Evolutionary conservation across 2,329 filamentous ascomycete genomes (phyloP).

Genomic region (Claviceps sp.): DNA sequence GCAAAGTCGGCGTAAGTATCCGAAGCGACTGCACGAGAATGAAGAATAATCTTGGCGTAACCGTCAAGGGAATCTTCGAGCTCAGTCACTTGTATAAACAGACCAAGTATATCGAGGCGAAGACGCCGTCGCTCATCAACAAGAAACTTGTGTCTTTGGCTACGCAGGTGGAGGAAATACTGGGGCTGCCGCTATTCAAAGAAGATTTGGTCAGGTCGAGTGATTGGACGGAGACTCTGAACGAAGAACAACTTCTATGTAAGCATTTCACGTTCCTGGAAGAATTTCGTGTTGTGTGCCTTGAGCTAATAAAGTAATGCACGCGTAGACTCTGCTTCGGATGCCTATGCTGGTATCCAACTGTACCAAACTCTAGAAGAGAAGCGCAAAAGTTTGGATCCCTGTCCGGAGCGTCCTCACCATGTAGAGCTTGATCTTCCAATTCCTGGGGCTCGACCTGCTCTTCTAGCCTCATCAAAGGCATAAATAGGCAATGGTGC

Average conservation of each 20-base stretch:
- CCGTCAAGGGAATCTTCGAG: constrained; percentile 59
- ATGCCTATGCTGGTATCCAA: constrained; percentile 68
- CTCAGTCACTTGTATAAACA: constrained; percentile 71
- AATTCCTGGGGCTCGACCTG: constrained; percentile 28
- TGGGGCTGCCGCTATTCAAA: constrained; percentile 66
- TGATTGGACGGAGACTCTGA: constrained; percentile 57
- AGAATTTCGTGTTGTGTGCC: neutral
- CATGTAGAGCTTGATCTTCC: constrained; percentile 54
- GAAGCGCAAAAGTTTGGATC: constrained; percentile 51
- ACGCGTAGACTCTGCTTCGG: constrained; percentile 56
- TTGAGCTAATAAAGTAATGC: neutral
- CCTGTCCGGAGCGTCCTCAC: constrained; percentile 56
- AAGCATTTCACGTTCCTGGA: constrained; percentile 22
- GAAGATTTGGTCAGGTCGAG: constrained; percentile 54
- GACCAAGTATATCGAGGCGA: constrained; percentile 47
- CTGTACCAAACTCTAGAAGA: constrained; percentile 60
- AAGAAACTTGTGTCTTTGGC: constrained; percentile 54
- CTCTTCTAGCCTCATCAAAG: neutral
- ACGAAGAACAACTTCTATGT: constrained; percentile 55
- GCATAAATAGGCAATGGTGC: neutral
- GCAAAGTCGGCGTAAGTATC: constrained; percentile 68
- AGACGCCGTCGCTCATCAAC: constrained; percentile 46
- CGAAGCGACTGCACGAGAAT: constrained; percentile 58
- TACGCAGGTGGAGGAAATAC: constrained; percentile 53
- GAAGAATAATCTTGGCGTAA: constrained; percentile 48